A percentile compares a stretch with the other conserved stretches of the same genome.
Evolutionary conservation across 2,329 filamentous ascomycete genomes (phyloP).

Genomic region (Aspergillus fumigatus): DNA sequence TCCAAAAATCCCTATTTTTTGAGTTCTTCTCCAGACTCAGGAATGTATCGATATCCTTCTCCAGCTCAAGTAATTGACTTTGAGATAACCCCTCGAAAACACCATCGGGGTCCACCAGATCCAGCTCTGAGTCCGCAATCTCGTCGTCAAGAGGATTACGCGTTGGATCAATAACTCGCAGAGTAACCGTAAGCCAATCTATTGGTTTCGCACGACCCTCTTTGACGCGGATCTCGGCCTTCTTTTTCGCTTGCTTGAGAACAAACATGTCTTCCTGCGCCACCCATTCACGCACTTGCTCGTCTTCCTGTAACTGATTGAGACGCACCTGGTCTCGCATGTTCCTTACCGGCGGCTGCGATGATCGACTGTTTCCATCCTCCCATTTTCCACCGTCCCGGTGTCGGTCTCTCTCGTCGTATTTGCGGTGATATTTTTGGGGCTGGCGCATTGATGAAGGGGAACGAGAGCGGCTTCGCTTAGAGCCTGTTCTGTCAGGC

Average conservation of each 20-base stretch:
- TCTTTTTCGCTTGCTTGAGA: slow-evolving; percentile 94
- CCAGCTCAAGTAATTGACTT: slow-evolving; percentile 66
- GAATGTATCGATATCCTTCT: slow-evolving; percentile 77
- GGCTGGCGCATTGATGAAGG: slow-evolving; percentile 37
- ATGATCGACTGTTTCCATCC: slow-evolving; percentile 18
- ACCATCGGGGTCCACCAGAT: slow-evolving; percentile 73
- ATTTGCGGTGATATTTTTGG: slow-evolving; percentile 33
- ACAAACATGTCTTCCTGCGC: slow-evolving; percentile 96
- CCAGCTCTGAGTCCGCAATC: slow-evolving; percentile 68
- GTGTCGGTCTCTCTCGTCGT: slow-evolving; percentile 27
- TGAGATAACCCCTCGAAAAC: slow-evolving; percentile 70
- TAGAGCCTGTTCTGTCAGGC: slow-evolving; percentile 30
- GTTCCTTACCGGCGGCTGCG: slow-evolving; percentile 23
- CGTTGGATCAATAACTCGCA: slow-evolving; percentile 82
- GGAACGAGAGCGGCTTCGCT: slow-evolving; percentile 41
- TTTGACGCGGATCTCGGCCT: slow-evolving; percentile 89
- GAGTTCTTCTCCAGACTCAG: slow-evolving; percentile 72
- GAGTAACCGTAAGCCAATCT: slow-evolving; percentile 86
- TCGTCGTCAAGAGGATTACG: slow-evolving; percentile 79
- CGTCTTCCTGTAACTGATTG: slow-evolving; percentile 64
- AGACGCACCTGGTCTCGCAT: slow-evolving; percentile 44
- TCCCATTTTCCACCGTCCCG: slow-evolving; percentile 19
- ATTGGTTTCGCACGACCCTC: slow-evolving; percentile 88
- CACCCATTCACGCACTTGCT: slow-evolving; percentile 77
- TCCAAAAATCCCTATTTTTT: slow-evolving; percentile 85